Evolutionary conservation across 805 yeast species (phyloP).

Genomic region (Saturnispora besseyi): DNA sequence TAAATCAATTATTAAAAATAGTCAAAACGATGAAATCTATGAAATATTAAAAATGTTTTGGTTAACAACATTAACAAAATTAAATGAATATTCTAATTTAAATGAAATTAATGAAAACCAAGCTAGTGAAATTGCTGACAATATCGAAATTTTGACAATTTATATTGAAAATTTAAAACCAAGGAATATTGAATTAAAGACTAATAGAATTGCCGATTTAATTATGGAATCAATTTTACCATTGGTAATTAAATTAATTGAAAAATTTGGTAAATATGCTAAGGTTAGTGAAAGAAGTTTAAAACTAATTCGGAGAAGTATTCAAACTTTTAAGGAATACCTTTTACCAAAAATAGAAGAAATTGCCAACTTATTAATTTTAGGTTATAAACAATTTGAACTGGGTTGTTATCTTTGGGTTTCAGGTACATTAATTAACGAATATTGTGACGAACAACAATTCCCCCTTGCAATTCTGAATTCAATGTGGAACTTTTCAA

Average conservation of each 20-base stretch:
- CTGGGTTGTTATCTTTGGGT: constrained; percentile 87
- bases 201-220: constrained; percentile 33
- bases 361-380: constrained; percentile 56
- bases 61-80: constrained; percentile 48
- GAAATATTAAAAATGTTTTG: constrained; percentile 54
- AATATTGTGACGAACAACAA: constrained; percentile 48
- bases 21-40: constrained; percentile 32
- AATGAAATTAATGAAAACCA: constrained; percentile 27
- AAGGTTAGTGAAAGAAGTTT: constrained; percentile 67
- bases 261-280: constrained; percentile 47
- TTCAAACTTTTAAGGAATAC: constrained; percentile 53
- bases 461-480: constrained; percentile 20
- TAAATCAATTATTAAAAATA: constrained; percentile 23
- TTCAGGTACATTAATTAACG: constrained; percentile 71
- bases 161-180: constrained; percentile 52
- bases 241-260: constrained; percentile 37
- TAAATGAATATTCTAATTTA: constrained; percentile 8
- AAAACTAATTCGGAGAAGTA: constrained; percentile 56
- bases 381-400: constrained; percentile 60
- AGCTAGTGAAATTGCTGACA: constrained; percentile 52
- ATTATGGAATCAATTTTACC: constrained; percentile 55
- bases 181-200: constrained; percentile 26
- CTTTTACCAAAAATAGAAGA: constrained; percentile 51
- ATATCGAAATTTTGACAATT: constrained; percentile 58
- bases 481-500: constrained; percentile 60